These are phyloP conservation scores for Suhomyces prunicola DNA, from an alignment of 805 yeast species.

Conservation along the genomic window DNA sequence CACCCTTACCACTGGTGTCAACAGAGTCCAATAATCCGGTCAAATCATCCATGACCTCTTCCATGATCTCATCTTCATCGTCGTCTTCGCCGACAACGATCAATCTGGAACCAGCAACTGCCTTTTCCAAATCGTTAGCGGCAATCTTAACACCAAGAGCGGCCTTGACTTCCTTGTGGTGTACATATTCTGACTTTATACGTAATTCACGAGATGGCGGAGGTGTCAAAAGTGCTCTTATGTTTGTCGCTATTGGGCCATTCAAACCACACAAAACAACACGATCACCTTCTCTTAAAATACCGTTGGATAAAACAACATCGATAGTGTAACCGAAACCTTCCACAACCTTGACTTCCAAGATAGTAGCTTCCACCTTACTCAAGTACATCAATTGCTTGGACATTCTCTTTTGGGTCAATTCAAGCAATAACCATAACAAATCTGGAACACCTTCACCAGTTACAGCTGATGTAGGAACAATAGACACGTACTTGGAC, in stretches of 20 bases:
- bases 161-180: slow-evolving; percentile 97
- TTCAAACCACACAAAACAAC: slow-evolving; percentile 95
- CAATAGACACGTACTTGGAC: slow-evolving; percentile 90
- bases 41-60: slow-evolving; percentile 97
- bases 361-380: slow-evolving; percentile 89
- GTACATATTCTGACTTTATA: slow-evolving; percentile 93
- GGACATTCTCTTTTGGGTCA: slow-evolving; percentile 98
- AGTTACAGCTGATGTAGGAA: slow-evolving; percentile 97
- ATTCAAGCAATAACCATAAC: slow-evolving; percentile 89
- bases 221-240: slow-evolving; percentile 94
- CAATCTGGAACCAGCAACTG: slow-evolving; percentile 97
- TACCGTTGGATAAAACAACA: slow-evolving; percentile 96
- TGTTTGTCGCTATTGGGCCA: slow-evolving; percentile 96
- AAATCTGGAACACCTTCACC: slow-evolving; percentile 99
- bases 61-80: slow-evolving; percentile 96
- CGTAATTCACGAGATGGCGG: slow-evolving; percentile 96
- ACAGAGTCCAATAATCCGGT: slow-evolving; percentile 93
- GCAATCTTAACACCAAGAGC: slow-evolving; percentile 99
- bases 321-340: slow-evolving; percentile 99
- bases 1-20: slow-evolving; percentile 95
- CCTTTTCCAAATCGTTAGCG: slow-evolving; percentile 96
- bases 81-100: slow-evolving; percentile 95
- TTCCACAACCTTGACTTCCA: slow-evolving; percentile 97
- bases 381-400: slow-evolving; percentile 96
- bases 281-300: slow-evolving; percentile 90